Conservation (phyloP, 805 yeast genomes). For the Saccharomycopsis guyanensis region DNA sequence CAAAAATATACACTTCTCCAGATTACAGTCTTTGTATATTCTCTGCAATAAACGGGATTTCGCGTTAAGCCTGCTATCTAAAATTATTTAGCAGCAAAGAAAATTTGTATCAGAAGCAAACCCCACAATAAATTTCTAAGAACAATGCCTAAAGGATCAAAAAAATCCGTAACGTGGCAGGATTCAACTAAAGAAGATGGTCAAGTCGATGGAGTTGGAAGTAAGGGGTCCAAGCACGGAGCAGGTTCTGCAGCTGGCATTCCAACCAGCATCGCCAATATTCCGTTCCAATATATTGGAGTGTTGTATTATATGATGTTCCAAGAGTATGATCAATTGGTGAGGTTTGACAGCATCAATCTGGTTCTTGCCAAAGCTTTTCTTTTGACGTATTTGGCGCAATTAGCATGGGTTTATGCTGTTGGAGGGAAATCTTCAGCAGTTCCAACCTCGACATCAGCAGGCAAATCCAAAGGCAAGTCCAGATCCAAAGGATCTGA, state of each 20-base stretch:
- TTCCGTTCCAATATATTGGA: slow-evolving; percentile 29
- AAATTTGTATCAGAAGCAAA: too few species aligned
- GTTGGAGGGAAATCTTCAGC: neutral
- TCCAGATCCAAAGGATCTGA: neutral
- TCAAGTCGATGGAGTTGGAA: slow-evolving; percentile 6
- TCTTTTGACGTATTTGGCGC: slow-evolving; percentile 18
- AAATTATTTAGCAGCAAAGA: neutral
- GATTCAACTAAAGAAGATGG: neutral
- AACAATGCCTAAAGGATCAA: too few species aligned
- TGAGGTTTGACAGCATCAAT: slow-evolving; percentile 19
- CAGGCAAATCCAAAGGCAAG: neutral
- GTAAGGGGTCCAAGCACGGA: too few species aligned
- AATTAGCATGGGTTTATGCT: slow-evolving; percentile 16
- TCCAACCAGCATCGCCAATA: slow-evolving; percentile 7
- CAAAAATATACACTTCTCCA: too few species aligned
- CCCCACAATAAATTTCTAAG: too few species aligned
- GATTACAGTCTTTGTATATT: too few species aligned
- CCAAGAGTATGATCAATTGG: slow-evolving; percentile 17
- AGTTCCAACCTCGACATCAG: neutral
- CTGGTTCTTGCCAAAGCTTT: slow-evolving; percentile 13
- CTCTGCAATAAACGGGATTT: too few species aligned
- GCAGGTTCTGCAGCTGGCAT: neutral
- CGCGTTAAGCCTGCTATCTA: neutral
- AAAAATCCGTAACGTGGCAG: slow-evolving; percentile 20
- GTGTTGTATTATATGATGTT: slow-evolving; percentile 21